Conservation (phyloP, 495 filamentous ascomycete species). For the Amniculicola lignicola region DNA sequence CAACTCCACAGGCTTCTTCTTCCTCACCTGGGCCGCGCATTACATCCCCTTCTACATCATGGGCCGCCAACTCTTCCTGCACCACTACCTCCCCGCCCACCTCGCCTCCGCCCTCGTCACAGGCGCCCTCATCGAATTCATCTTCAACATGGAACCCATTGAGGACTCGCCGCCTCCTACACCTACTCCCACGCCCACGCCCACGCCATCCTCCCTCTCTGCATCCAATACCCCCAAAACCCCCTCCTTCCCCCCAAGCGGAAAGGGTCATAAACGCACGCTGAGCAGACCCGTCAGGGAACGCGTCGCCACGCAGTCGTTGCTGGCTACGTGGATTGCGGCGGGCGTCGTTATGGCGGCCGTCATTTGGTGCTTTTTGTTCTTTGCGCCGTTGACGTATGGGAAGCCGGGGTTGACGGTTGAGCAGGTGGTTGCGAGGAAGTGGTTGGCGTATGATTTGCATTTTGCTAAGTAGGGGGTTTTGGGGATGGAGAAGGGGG, state of each 20-base stretch:
- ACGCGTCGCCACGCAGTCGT: constrained; percentile 73
- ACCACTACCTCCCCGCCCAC: constrained; percentile 83
- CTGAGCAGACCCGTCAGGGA: constrained; percentile 66
- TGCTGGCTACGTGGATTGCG: constrained; percentile 76
- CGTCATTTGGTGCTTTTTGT: constrained; percentile 78
- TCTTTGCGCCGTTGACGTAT: constrained; percentile 93
- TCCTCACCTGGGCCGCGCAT: constrained; percentile 78
- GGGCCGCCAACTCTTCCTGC: constrained; percentile 72
- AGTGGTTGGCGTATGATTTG: constrained; percentile 95
- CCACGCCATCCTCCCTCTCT: constrained; percentile 38
- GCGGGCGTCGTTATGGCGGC: constrained; percentile 62
- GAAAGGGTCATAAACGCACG: constrained; percentile 56
- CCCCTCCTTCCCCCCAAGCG: constrained; percentile 40
- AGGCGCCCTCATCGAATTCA: constrained; percentile 93
- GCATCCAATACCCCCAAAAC: too few relatives aligned
- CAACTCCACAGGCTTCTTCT: constrained; percentile 98
- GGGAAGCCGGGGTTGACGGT: constrained; percentile 88
- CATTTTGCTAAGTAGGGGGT: constrained; percentile 94
- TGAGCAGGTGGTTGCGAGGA: constrained; percentile 75
- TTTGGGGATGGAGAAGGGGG: too few relatives aligned
- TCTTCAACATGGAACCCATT: constrained; percentile 84
- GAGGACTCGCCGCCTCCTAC: constrained; percentile 42
- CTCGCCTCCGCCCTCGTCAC: constrained; percentile 89
- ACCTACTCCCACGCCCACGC: too few relatives aligned
- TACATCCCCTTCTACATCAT: constrained; percentile 74